These are phyloP conservation scores for Cutaneotrichosporon dermatis DNA, from an alignment of 1,284 basidiomycete species.

Conservation along the genomic window DNA sequence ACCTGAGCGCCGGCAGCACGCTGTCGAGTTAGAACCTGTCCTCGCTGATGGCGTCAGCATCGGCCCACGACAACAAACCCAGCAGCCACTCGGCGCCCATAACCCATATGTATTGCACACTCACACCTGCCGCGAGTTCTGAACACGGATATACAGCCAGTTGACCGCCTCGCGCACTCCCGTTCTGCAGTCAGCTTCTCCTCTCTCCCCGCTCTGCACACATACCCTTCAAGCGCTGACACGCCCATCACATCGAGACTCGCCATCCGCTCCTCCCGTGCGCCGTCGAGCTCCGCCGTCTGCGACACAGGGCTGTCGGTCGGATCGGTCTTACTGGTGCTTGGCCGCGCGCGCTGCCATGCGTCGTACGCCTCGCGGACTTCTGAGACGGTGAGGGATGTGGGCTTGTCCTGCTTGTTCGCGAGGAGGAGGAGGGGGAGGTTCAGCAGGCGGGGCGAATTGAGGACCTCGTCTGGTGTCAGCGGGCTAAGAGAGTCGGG, in stretches of 20 bases:
- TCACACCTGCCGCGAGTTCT: slow-evolving; percentile 68
- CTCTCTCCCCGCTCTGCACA: slow-evolving; percentile 13
- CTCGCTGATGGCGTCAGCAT: too few species aligned
- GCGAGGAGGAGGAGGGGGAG: slow-evolving; percentile 82
- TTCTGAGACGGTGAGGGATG: slow-evolving; percentile 75
- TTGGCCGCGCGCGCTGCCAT: slow-evolving; percentile 54
- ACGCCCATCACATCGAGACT: slow-evolving; percentile 87
- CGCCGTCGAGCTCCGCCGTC: background rate
- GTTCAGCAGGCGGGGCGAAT: slow-evolving; percentile 76
- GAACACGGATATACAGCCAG: slow-evolving; percentile 87
- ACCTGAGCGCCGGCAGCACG: too few species aligned
- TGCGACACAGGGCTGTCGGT: background rate
- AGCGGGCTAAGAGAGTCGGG: background rate
- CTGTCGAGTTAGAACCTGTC: too few species aligned
- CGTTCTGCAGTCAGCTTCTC: slow-evolving; percentile 55
- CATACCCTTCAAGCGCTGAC: slow-evolving; percentile 81
- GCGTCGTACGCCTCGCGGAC: slow-evolving; percentile 84
- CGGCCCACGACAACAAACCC: too few species aligned
- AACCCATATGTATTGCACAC: slow-evolving; percentile 10
- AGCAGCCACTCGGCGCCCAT: background rate
- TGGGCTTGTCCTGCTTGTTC: slow-evolving; percentile 83
- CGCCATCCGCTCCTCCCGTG: slow-evolving; percentile 54
- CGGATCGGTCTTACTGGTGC: background rate
- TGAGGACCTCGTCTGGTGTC: slow-evolving; percentile 70
- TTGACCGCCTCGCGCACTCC: slow-evolving; percentile 85